Evolutionary conservation across 345 rosid species (phyloP).

Genomic region (Sisymbrium altissimum): DNA sequence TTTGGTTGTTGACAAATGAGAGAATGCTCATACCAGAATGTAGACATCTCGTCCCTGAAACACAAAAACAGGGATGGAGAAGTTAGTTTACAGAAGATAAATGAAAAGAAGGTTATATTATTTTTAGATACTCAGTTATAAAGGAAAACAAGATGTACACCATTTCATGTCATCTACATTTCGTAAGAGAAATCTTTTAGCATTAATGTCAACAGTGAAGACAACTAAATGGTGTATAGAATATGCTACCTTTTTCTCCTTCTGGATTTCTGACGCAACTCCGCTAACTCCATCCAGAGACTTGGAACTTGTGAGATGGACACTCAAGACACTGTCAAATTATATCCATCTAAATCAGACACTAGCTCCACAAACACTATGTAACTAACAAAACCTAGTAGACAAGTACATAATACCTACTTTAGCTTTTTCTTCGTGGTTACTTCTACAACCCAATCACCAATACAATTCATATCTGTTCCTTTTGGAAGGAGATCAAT

Average conservation of each 20-base stretch:
- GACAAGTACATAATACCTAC: conserved; percentile 37
- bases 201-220: not conserved
- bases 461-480: conserved; percentile 86
- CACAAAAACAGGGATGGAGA: conserved; percentile 25
- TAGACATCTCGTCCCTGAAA: conserved; percentile 97
- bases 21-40: conserved; percentile 72
- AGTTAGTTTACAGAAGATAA: conserved; percentile 20
- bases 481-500: conserved; percentile 94
- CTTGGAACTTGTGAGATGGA: conserved; percentile 92
- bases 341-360: not conserved
- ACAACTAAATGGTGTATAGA: not conserved
- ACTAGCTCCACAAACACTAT: not conserved
- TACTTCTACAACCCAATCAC: conserved; percentile 96
- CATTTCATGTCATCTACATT: not conserved
- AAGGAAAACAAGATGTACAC: not conserved
- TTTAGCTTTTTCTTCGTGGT: conserved; percentile 79
- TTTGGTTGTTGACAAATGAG: not conserved
- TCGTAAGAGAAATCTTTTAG: not conserved
- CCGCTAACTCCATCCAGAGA: conserved; percentile 77
- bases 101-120: not conserved
- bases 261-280: conserved; percentile 87
- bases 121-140: not conserved
- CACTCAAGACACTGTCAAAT: conserved; percentile 68
- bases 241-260: conserved; percentile 75
- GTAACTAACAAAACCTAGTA: not conserved